phyloP scores from a whole-genome alignment of 2,329 filamentous ascomycete genomes.

The Penicillium sp. region DNA sequence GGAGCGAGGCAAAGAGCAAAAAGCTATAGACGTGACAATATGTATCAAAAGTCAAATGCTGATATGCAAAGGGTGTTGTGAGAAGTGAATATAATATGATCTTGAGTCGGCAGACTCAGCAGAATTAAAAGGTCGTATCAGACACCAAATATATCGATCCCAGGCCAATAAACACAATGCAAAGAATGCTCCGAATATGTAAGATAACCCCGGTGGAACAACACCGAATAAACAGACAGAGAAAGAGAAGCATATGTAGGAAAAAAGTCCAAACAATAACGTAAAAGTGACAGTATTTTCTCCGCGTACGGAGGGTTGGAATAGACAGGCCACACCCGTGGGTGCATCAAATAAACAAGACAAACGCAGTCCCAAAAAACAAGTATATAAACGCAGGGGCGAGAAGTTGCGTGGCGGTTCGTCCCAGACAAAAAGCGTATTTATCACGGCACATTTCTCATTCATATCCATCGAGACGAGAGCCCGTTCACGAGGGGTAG shows the following conservation, averaged over 20 bases:
- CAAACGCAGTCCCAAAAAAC: constrained; percentile 9
- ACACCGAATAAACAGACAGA: constrained; percentile 28
- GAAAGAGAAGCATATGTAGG: constrained; percentile 25
- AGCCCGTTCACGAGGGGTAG: constrained; percentile 34
- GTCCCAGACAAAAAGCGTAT: constrained; percentile 24
- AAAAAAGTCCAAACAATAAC: background rate
- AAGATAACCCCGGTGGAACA: constrained; percentile 21
- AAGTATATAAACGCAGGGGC: constrained; percentile 5
- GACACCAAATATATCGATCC: constrained; percentile 25
- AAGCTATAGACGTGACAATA: constrained; percentile 29
- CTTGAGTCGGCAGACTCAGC: constrained; percentile 15
- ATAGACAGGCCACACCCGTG: constrained; percentile 11
- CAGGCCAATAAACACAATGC: constrained; percentile 32
- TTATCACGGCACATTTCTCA: constrained; percentile 31
- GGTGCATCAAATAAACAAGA: constrained; percentile 4
- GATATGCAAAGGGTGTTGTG: constrained; percentile 24
- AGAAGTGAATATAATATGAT: constrained; percentile 3
- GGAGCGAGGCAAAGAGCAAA: background rate
- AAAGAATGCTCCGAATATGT: constrained; percentile 31
- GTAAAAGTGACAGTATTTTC: constrained; percentile 23
- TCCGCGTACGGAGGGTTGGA: constrained; percentile 16
- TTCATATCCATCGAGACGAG: constrained; percentile 25
- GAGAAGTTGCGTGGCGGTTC: constrained; percentile 24
- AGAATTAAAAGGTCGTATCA: constrained; percentile 30
- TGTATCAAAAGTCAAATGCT: constrained; percentile 33